Evolutionary conservation across 2,329 filamentous ascomycete genomes (phyloP), one percentile per base, ranked within the genome.

Genomic region (Emergomyces orientalis): DNA sequence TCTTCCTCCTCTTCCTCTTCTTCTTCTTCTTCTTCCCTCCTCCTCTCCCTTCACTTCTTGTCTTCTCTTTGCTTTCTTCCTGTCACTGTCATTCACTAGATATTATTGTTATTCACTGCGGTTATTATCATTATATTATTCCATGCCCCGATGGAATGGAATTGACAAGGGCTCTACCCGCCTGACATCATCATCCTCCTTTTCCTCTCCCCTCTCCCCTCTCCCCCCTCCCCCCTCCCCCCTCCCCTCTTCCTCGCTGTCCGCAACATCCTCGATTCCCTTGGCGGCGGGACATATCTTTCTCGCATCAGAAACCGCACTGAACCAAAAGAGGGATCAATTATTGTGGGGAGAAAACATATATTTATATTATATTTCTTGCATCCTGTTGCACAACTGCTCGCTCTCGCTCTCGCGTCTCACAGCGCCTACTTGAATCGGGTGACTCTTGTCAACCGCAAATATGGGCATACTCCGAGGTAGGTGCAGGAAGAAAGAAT

Each of bases 101-200:
- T 37, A 22, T 34, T 34, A 9, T 37, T 37, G 9, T 30, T 22
- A 55, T 67, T 64, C 65, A 63, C 64, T 57, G 39, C 43, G 52
- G 14, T 1, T 55, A 14, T 30, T 27, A n/a, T n/a, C n/a, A 13
- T 17, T 51, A 6, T 30, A 34, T 3, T 55, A 7, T 7, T 55
- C 7, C 52, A 19, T 30, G 52, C 65, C 63, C 65, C 63, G 62
- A 64, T 68, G 65, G 66, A 64, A 68, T 63, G 27, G 59, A 49
- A 60, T 49, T 60, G 58, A 60, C 27, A 32, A 11, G 51, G 51
- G 17, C 43, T 11, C 32, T 59, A 5, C 55, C 54, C 61, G 49
- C 63, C 63, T 63, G 63, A 65, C 63, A 63, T 63, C 64, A 62
- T 60, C 59, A 57, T n/a, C 59, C 41, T 25, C 22, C 34, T 25